phyloP scores from a whole-genome alignment of 2,329 filamentous ascomycete species.

The Aureobasidium sp. region DNA sequence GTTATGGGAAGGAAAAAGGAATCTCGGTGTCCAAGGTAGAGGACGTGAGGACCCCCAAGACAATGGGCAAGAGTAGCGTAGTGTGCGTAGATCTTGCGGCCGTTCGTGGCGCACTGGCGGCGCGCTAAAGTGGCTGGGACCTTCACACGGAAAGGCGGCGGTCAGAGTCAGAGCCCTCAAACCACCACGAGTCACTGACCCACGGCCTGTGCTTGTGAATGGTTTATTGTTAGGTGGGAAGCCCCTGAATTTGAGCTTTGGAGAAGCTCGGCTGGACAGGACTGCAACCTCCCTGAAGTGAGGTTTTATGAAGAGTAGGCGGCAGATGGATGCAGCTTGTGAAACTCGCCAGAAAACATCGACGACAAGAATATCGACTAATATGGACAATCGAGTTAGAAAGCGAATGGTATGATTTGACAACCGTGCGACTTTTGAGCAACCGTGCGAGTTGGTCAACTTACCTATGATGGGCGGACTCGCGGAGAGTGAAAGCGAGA shows the following conservation, averaged over 20 bases:
- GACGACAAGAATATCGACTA: neutral
- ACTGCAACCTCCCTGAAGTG: neutral
- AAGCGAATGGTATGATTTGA: neutral
- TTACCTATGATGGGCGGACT: neutral
- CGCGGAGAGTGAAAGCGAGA: neutral
- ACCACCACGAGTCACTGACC: neutral
- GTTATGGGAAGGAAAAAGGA: slow-evolving; percentile 6
- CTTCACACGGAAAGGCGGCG: neutral
- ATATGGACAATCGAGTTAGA: neutral
- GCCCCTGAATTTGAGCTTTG: neutral
- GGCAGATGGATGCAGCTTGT: neutral
- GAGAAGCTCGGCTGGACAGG: neutral
- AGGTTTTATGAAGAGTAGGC: neutral
- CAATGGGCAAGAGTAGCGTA: neutral
- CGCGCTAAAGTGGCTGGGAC: neutral
- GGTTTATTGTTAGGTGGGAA: neutral
- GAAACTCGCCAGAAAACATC: neutral
- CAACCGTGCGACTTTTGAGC: neutral
- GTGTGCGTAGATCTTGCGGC: slow-evolving; percentile 1
- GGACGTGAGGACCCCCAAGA: neutral
- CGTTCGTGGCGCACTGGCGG: slow-evolving; percentile 4
- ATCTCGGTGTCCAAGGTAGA: slow-evolving; percentile 2
- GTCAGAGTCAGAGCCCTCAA: neutral
- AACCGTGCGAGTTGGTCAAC: neutral
- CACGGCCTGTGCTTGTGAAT: neutral